Conservation (phyloP, 2,329 filamentous ascomycete species). For the Aphanocladium album region DNA sequence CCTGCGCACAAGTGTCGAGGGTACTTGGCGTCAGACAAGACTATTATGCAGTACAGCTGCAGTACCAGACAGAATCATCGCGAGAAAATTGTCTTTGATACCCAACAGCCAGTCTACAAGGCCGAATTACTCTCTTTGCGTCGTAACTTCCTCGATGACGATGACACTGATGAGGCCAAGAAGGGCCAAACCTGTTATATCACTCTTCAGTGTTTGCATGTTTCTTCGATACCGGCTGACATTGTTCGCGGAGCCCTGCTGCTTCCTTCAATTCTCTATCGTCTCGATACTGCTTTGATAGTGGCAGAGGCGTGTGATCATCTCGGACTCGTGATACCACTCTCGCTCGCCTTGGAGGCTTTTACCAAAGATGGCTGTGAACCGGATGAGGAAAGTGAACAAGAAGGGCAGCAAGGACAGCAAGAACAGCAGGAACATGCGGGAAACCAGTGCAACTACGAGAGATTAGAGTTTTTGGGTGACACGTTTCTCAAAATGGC, state of each 20-base stretch:
- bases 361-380: conserved; percentile 91
- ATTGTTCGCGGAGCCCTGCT: conserved; percentile 69
- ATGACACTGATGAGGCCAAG: conserved; percentile 31
- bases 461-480: conserved; percentile 87
- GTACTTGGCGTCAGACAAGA: conserved; percentile 39
- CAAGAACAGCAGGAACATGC: conserved; percentile 84
- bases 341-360: conserved; percentile 75
- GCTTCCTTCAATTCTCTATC: conserved; percentile 79
- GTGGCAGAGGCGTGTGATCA: conserved; percentile 66
- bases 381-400: conserved; percentile 64
- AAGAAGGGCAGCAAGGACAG: conserved; percentile 81
- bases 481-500: conserved; percentile 95
- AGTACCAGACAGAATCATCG: conserved; percentile 63
- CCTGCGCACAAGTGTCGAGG: conserved; percentile 42
- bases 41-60: conserved; percentile 78
- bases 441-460: conserved; percentile 76
- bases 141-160: conserved; percentile 74
- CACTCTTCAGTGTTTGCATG: conserved; percentile 68
- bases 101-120: conserved; percentile 75
- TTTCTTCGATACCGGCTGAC: conserved; percentile 69
- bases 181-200: conserved; percentile 50
- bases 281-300: conserved; percentile 77
- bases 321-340: conserved; percentile 59
- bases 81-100: conserved; percentile 48
- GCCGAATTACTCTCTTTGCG: conserved; percentile 69